These are phyloP conservation scores for Collybiopsis confluens DNA, from an alignment of 768 basidiomycete genomes.

Conservation along the genomic window DNA sequence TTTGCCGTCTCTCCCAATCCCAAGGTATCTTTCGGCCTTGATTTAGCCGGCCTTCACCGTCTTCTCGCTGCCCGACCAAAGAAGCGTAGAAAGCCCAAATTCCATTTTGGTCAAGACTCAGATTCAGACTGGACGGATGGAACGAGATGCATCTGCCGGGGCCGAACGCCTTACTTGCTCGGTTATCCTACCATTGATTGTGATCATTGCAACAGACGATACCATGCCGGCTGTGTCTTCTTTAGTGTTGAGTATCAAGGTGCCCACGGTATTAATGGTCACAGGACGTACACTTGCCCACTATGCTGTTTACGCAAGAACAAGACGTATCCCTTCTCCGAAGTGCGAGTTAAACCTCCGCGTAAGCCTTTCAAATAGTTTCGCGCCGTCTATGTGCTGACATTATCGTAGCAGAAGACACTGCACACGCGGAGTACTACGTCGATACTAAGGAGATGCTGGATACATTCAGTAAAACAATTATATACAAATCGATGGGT, in stretches of 20 bases:
- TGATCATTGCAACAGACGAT: conserved; percentile 57
- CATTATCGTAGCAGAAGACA: conserved; percentile 31
- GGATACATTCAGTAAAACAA: conserved; percentile 65
- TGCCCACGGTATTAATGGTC: conserved; percentile 19
- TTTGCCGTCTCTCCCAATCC: conserved; percentile 82
- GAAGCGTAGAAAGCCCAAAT: conserved; percentile 53
- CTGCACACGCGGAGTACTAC: conserved; percentile 51
- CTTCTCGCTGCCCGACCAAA: conserved; percentile 72
- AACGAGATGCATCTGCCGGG: conserved; percentile 79
- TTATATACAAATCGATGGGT: conserved; percentile 64
- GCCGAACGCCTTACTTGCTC: conserved; percentile 55
- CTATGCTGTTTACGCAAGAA: conserved; percentile 76
- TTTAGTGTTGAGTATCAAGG: conserved; percentile 44
- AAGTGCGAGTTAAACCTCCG: conserved; percentile 66
- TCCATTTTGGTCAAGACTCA: conserved; percentile 73
- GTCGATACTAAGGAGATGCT: conserved; percentile 73
- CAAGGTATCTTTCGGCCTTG: conserved; percentile 77
- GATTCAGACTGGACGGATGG: conserved; percentile 71
- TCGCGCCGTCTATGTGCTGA: conserved; percentile 1
- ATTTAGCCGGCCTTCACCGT: conserved; percentile 78
- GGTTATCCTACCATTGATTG: conserved; percentile 65
- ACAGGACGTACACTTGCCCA: conserved; percentile 59
- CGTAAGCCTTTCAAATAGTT: conserved; percentile 33
- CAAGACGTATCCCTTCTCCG: conserved; percentile 65
- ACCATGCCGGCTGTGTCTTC: conserved; percentile 76